Base-by-base conservation (phyloP, 495 filamentous ascomycete species). In the Elasticomyces elasticus region DNA sequence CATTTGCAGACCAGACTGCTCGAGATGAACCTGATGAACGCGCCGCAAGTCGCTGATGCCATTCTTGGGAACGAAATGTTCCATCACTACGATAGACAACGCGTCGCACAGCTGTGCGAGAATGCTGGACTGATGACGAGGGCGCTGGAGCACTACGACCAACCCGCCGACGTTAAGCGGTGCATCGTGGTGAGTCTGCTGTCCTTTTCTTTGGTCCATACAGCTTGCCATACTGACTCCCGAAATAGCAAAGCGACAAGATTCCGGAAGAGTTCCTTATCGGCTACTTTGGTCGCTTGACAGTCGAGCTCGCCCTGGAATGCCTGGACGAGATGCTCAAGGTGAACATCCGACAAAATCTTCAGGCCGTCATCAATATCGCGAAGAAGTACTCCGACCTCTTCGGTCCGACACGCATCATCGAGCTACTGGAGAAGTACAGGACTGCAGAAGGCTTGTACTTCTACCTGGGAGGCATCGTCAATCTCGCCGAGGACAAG, bases 1-100 rank as follows among this genome's bases (percentile, higher is more conserved):
- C 81, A 89, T 60, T 76, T 97, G 44, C 92, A 99, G 69, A 99
- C 92, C 31, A 83, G 89, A 51, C 76, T 99, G 22, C 73, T 99
- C 42, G 92, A 99, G 76, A 97, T 99, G 90, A 99, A 99, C 67
- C 74, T 99, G 53, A 69, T 91, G 67, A 91, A 94, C 64, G 94
- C 94, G 0, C 90, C 92, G 11, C 94, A 97, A 68, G 92, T 99
- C 47, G 92, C 92, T 5, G 92, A 97, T 68, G 92, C 92, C 19
- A 97, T 99, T 59, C 80, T 99, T 41, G 84, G 89, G 42, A 97
- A 96, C 62, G 87, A 96, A 58, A 94, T 99, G 79, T 97, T 99
- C 72, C 87, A 86, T 0, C 80, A 97, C 70, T 99, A 90, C 65
- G 91, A 99, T 69, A 89, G 85, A 68, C 74, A 81, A 50, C 83